These are phyloP conservation scores for Carex pumila DNA, from an alignment of 176 grass and related monocot species.

Conservation along the genomic window DNA sequence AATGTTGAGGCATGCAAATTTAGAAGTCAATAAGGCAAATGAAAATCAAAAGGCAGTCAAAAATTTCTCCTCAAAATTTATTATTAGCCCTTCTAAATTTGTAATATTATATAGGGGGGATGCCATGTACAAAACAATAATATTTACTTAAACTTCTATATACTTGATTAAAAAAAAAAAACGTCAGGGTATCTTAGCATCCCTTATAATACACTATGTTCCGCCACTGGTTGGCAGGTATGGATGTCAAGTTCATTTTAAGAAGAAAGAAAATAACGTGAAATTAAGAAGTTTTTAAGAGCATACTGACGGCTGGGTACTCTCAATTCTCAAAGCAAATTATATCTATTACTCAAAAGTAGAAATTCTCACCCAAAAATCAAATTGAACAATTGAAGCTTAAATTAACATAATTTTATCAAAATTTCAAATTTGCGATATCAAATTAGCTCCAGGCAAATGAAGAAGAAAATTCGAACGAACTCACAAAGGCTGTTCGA, in stretches of 20 bases:
- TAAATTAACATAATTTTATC: background rate
- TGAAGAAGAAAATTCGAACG: background rate
- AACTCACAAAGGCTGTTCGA: background rate
- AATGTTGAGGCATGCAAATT: no score
- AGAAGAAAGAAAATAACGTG: background rate
- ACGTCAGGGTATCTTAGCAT: no score
- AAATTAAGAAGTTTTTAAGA: background rate
- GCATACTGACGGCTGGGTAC: background rate
- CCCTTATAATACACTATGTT: no score
- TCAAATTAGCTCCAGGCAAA: background rate
- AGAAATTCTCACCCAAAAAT: background rate
- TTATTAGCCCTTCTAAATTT: no score
- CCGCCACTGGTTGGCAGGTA: background rate
- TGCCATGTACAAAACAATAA: no score
- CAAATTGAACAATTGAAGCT: conserved; percentile 2
- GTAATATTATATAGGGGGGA: no score
- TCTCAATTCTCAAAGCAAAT: background rate
- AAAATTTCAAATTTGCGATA: background rate
- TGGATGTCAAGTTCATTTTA: background rate
- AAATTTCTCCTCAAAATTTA: no score
- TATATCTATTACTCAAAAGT: background rate
- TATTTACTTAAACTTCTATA: no score
- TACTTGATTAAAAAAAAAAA: no score
- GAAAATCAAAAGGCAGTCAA: no score
- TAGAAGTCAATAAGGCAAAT: no score